A percentile compares a stretch with the other conserved stretches of the same genome.
Evolutionary conservation across 495 filamentous ascomycete genomes (phyloP).

Genomic region (Lasiosphaeris hirsuta): DNA sequence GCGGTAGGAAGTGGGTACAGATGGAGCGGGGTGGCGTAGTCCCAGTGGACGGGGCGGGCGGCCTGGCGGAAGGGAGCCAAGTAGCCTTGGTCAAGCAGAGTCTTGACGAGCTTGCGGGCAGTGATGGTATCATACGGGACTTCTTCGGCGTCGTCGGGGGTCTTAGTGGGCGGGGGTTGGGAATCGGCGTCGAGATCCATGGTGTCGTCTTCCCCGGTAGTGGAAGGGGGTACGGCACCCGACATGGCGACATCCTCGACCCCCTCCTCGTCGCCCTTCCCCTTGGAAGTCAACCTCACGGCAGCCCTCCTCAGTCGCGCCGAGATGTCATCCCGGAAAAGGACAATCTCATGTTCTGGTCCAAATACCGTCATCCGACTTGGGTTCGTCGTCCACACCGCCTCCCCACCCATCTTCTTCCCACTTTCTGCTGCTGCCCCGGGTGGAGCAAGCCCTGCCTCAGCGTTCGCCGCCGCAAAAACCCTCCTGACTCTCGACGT

Average conservation of each 20-base stretch:
- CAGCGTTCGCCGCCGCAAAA: constrained; percentile 71
- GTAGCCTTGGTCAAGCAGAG: constrained; percentile 87
- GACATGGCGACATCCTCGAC: constrained; percentile 37
- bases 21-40: constrained; percentile 65
- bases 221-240: constrained; percentile 14
- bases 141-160: constrained; percentile 7
- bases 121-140: constrained; percentile 51
- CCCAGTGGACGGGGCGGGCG: constrained; percentile 81
- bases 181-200: constrained; percentile 46
- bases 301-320: constrained; percentile 70
- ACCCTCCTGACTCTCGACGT: constrained; percentile 77
- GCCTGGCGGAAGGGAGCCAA: constrained; percentile 79
- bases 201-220: constrained; percentile 17
- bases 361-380: constrained; percentile 78
- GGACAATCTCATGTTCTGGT: constrained; percentile 74
- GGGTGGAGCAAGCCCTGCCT: constrained; percentile 35
- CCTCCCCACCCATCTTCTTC: constrained; percentile 53
- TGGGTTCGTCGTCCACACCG: constrained; percentile 86
- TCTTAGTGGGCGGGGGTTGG: neutral
- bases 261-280: constrained; percentile 13
- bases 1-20: constrained; percentile 87
- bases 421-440: constrained; percentile 46
- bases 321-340: constrained; percentile 83
- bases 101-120: constrained; percentile 85
- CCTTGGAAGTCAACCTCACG: constrained; percentile 52